phyloP scores from a whole-genome alignment of 306 rosid species.

The Cucumis hystrix region DNA sequence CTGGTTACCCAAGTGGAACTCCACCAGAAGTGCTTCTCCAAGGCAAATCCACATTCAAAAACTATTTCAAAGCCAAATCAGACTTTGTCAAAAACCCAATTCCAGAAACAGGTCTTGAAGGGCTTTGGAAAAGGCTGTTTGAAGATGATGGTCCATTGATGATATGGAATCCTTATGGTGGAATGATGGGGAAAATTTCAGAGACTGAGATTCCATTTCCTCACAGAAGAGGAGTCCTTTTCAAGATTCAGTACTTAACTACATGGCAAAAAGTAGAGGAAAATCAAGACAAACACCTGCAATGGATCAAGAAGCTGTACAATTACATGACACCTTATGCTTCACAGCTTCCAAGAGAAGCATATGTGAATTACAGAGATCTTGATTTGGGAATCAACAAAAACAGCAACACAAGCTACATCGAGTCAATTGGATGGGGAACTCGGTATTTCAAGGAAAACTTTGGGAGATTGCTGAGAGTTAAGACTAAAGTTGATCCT shows the following conservation, averaged over 20 bases:
- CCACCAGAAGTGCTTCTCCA: slow-evolving; percentile 45
- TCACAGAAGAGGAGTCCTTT: slow-evolving; percentile 55
- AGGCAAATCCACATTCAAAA: slow-evolving; percentile 51
- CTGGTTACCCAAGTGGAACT: slow-evolving; percentile 49
- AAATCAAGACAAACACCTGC: slow-evolving; percentile 29
- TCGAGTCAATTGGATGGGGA: slow-evolving; percentile 60
- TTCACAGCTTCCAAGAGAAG: slow-evolving; percentile 55
- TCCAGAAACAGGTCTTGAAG: slow-evolving; percentile 43
- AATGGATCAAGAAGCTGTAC: slow-evolving; percentile 68
- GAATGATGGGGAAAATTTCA: slow-evolving; percentile 45
- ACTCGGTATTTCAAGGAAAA: slow-evolving; percentile 60
- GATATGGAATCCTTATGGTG: slow-evolving; percentile 71
- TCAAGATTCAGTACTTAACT: slow-evolving; percentile 49
- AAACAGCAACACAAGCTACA: slow-evolving; percentile 25
- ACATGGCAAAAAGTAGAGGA: slow-evolving; percentile 32
- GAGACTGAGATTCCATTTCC: slow-evolving; percentile 62
- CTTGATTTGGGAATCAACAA: slow-evolving; percentile 74
- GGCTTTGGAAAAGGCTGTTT: slow-evolving; percentile 53
- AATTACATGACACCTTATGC: slow-evolving; percentile 63
- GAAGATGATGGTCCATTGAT: slow-evolving; percentile 37
- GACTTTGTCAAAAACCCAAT: slow-evolving; percentile 57
- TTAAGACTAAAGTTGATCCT: slow-evolving; percentile 68
- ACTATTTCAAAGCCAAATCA: slow-evolving; percentile 76
- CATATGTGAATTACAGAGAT: slow-evolving; percentile 79
- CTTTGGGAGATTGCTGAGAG: slow-evolving; percentile 42